phyloP scores from a whole-genome alignment of 1,139 yeast species.

The Magnusiomyces ingens region DNA sequence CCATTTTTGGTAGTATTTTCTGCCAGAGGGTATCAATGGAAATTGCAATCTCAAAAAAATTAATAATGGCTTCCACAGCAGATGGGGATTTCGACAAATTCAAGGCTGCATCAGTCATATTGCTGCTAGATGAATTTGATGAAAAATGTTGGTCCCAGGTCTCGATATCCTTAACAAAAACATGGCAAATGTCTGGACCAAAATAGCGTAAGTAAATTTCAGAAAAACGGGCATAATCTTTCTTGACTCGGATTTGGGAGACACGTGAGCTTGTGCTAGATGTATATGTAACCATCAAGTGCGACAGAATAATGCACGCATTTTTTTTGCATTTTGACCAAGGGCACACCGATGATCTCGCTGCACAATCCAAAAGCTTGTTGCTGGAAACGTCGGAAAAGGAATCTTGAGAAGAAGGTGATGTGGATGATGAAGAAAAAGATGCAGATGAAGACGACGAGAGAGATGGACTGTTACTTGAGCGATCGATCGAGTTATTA shows the following conservation, averaged over 20 bases:
- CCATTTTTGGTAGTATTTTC: conserved; percentile 61
- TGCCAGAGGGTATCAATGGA: conserved; percentile 64
- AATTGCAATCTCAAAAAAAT: conserved; percentile 61
- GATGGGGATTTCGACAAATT: background rate
- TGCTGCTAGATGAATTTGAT: too few species aligned
- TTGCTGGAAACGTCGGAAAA: background rate
- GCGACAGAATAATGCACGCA: conserved; percentile 43
- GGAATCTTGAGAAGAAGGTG: background rate
- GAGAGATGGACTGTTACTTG: too few species aligned
- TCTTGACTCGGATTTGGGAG: background rate
- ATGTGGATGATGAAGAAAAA: background rate
- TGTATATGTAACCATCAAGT: conserved; percentile 5
- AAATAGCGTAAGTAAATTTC: conserved; percentile 11
- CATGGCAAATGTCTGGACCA: conserved; percentile 13
- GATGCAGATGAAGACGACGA: too few species aligned
- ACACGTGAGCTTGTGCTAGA: background rate
- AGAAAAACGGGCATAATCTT: conserved; percentile 6
- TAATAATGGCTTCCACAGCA: conserved; percentile 1
- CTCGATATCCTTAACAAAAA: conserved; percentile 10
- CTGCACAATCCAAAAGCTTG: background rate
- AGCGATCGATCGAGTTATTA: background rate
- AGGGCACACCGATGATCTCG: conserved; percentile 31
- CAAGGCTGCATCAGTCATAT: too few species aligned
- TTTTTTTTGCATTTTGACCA: conserved; percentile 85
- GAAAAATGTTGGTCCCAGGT: conserved; percentile 1